Conservation (phyloP, 495 filamentous ascomycete species). For the Apiosordaria backusii region DNA sequence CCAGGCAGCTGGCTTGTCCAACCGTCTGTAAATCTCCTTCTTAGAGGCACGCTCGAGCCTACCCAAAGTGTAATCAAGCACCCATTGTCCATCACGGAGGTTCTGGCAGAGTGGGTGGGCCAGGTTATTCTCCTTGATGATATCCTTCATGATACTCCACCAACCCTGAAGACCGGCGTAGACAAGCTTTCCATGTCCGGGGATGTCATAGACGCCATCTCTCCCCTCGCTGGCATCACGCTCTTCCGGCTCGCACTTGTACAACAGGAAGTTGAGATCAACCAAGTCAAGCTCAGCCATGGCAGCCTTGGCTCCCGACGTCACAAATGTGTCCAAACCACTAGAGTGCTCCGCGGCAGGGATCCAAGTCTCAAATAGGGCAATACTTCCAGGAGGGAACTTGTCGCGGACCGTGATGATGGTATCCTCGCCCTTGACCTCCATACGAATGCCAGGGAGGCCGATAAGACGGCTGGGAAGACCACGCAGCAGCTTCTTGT, state of each 20-base stretch:
- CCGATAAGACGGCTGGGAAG: slow-evolving; percentile 76
- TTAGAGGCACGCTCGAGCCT: slow-evolving; percentile 71
- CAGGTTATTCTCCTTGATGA: slow-evolving; percentile 86
- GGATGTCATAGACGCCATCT: slow-evolving; percentile 86
- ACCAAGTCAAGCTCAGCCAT: slow-evolving; percentile 68
- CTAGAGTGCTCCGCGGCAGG: slow-evolving; percentile 73
- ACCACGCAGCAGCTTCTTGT: slow-evolving; percentile 69
- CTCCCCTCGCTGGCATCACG: slow-evolving; percentile 70
- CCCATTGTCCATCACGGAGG: slow-evolving; percentile 87
- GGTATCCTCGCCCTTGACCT: slow-evolving; percentile 65
- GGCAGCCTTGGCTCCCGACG: slow-evolving; percentile 73
- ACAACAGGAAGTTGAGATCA: slow-evolving; percentile 90
- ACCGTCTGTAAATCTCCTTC: slow-evolving; percentile 53
- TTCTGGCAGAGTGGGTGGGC: slow-evolving; percentile 92
- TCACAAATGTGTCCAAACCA: slow-evolving; percentile 79
- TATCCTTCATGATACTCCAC: slow-evolving; percentile 87
- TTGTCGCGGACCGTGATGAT: slow-evolving; percentile 72
- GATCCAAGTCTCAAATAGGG: slow-evolving; percentile 93
- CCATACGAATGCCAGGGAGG: slow-evolving; percentile 66
- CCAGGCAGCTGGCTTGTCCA: slow-evolving; percentile 70
- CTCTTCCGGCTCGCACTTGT: slow-evolving; percentile 91
- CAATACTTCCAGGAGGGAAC: slow-evolving; percentile 90
- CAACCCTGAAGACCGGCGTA: slow-evolving; percentile 98
- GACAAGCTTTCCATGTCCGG: slow-evolving; percentile 75
- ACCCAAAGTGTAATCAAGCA: slow-evolving; percentile 81